Conservation (phyloP, 345 rosid genomes). For the Nasturtium officinale region DNA sequence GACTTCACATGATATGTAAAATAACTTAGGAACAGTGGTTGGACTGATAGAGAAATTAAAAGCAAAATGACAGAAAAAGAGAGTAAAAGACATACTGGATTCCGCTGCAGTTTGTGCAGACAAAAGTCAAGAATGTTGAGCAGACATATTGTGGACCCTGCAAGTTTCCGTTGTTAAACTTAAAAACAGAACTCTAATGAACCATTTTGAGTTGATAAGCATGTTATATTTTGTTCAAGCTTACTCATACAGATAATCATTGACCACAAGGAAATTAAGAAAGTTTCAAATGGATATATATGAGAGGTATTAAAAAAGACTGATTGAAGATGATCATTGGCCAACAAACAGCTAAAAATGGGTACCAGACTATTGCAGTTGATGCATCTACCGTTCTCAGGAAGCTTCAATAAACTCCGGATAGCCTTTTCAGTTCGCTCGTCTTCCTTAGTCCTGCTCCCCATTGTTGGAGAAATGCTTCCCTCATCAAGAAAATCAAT, state of each 20-base stretch:
- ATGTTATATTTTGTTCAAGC: neutral
- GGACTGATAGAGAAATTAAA: neutral
- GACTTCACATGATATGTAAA: conserved; percentile 47
- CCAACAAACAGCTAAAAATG: neutral
- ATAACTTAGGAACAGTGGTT: neutral
- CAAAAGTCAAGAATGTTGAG: conserved; percentile 83
- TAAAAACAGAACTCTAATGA: neutral
- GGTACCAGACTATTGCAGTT: conserved; percentile 82
- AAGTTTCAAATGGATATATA: neutral
- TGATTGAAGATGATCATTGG: neutral
- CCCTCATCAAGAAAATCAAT: conserved; percentile 19
- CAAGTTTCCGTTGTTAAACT: conserved; percentile 19
- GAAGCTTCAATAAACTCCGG: conserved; percentile 70
- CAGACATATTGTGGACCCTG: conserved; percentile 99
- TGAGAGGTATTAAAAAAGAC: neutral
- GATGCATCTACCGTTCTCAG: conserved; percentile 81
- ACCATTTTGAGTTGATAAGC: neutral
- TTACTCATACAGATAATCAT: neutral
- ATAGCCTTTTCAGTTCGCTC: conserved; percentile 69
- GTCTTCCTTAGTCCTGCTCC: conserved; percentile 61
- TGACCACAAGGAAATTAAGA: neutral
- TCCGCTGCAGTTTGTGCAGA: conserved; percentile 86
- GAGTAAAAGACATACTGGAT: conserved; percentile 61
- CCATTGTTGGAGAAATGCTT: conserved; percentile 46
- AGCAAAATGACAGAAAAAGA: neutral